A percentile compares a stretch with the other conserved stretches of the same genome.
Evolutionary conservation across 2,329 filamentous ascomycete genomes (phyloP).

Genomic region (Graphiopsis chlorocephala): DNA sequence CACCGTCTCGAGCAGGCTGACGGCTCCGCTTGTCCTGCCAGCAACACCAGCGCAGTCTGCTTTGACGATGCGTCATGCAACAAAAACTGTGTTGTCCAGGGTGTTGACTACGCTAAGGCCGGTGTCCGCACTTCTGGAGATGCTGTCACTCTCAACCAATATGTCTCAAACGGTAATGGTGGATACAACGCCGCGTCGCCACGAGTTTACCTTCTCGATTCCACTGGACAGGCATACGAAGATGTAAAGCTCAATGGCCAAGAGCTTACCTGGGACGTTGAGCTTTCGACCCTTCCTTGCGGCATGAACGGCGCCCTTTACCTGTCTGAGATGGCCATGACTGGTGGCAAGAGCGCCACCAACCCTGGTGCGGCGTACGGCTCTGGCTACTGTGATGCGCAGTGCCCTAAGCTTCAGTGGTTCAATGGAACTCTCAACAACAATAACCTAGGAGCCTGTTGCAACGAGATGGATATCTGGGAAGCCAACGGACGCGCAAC

Average conservation of each 20-base stretch:
- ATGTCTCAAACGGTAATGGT: slow-evolving; percentile 13
- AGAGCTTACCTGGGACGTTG: slow-evolving; percentile 69
- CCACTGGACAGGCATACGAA: slow-evolving; percentile 58
- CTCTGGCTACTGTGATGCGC: slow-evolving; percentile 55
- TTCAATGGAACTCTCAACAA: slow-evolving; percentile 39
- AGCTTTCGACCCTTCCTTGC: slow-evolving; percentile 64
- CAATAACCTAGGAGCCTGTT: slow-evolving; percentile 53
- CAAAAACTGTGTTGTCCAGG: slow-evolving; percentile 55
- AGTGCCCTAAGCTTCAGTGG: slow-evolving; percentile 30
- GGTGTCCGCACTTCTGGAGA: slow-evolving; percentile 51
- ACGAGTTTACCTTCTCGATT: slow-evolving; percentile 62
- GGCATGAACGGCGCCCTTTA: slow-evolving; percentile 70
- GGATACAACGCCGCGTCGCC: slow-evolving; percentile 13
- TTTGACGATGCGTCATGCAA: slow-evolving; percentile 31
- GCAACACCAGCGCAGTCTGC: slow-evolving; percentile 34
- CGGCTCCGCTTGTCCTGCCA: slow-evolving; percentile 33
- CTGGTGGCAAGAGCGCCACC: slow-evolving; percentile 50
- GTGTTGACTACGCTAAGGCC: slow-evolving; percentile 54
- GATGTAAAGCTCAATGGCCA: slow-evolving; percentile 62
- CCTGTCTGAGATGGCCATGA: slow-evolving; percentile 59
- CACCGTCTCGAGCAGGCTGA: slow-evolving; percentile 31
- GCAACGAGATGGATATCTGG: slow-evolving; percentile 54
- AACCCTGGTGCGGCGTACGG: slow-evolving; percentile 56
- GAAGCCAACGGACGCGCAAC: slow-evolving; percentile 65
- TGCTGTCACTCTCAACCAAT: slow-evolving; percentile 44